Evolutionary conservation across 768 basidiomycete genomes (phyloP), one percentile per base, ranked within the genome.

Genomic region (Flagelloscypha sp.): DNA sequence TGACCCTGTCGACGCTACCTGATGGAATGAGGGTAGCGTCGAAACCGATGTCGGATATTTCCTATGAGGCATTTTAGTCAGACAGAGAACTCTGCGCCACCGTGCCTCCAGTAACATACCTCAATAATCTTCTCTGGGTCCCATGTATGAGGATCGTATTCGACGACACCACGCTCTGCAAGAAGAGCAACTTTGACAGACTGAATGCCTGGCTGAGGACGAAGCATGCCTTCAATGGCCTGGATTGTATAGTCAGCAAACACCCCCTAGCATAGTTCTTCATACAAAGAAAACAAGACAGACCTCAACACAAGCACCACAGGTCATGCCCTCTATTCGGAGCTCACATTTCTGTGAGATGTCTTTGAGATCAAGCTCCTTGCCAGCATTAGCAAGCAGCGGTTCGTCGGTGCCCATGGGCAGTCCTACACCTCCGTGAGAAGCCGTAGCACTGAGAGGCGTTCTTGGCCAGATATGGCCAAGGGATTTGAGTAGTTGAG

Each of bases 181-280:
- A 99, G 72, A n/a, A 99, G 71, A 16, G 93, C 93, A n/a, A 99
- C 92, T 53, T 90, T 89, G 42, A 95, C 62, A 8, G 82, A 85
- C 42, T 78, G 61, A 33, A 99, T 92, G n/a, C 95, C 95, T n/a
- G 76, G 62, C 55, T 93, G 87, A 12, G 65, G 66, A 49, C 79
- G 67, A 15, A 94, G 71, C 66, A 84, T 83, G 25, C 79, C 76
- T 54, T 94, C 90, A 38, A 93, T 92, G 10, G 84, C 76, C 82
- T 88, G 43, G 16, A 7, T 12, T 25, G 21, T 7, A 22, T 6
- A 18, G 32, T 31, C 8, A 37, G 25, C 9, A 17, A 37, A 15
- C 24, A 20, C 16, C 19, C n/a, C 15, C 27, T 0, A n/a, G 10
- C 13, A 21, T 21, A 34, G 16, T 11, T 10, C 33, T 12, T 15